Evolutionary conservation across 805 yeast species (phyloP).

Genomic region (Saturnispora quitensis): DNA sequence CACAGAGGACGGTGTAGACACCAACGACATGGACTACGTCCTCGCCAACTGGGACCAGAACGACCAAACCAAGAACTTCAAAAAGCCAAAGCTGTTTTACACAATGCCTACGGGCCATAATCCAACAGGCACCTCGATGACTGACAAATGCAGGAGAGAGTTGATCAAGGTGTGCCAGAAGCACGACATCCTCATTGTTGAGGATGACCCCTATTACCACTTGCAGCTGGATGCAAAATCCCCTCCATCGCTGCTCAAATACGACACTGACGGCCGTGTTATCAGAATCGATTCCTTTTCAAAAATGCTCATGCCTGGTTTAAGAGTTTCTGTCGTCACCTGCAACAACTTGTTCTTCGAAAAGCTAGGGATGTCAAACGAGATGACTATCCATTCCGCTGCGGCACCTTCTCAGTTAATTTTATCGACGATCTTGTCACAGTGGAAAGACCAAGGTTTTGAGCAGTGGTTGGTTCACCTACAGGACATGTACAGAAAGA

Average conservation of each 20-base stretch:
- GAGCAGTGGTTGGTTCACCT: constrained; percentile 61
- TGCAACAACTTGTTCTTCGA: constrained; percentile 50
- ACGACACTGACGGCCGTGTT: constrained; percentile 73
- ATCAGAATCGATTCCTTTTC: constrained; percentile 72
- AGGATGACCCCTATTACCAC: constrained; percentile 84
- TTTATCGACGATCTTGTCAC: constrained; percentile 45
- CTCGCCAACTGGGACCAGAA: constrained; percentile 61
- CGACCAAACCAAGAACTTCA: constrained; percentile 26
- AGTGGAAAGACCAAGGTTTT: constrained; percentile 57
- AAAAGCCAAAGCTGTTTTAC: constrained; percentile 52
- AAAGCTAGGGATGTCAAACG: constrained; percentile 48
- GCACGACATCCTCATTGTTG: constrained; percentile 62
- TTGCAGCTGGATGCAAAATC: constrained; percentile 45
- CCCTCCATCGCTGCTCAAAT: constrained; percentile 53
- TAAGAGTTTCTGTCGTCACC: constrained; percentile 64
- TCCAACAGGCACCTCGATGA: constrained; percentile 69
- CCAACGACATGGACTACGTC: constrained; percentile 53
- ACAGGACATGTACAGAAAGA: constrained; percentile 50
- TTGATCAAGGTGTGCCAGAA: constrained; percentile 54
- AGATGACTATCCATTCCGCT: constrained; percentile 64
- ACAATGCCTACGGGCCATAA: constrained; percentile 78
- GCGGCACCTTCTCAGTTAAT: constrained; percentile 65
- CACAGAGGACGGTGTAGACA: constrained; percentile 72
- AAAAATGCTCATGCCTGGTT: constrained; percentile 71
- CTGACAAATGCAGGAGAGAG: constrained; percentile 44